A percentile compares a stretch with the other conserved stretches of the same genome.
Conservation (phyloP, 2,329 filamentous ascomycete genomes). For the Diaporthe citriasiana region DNA sequence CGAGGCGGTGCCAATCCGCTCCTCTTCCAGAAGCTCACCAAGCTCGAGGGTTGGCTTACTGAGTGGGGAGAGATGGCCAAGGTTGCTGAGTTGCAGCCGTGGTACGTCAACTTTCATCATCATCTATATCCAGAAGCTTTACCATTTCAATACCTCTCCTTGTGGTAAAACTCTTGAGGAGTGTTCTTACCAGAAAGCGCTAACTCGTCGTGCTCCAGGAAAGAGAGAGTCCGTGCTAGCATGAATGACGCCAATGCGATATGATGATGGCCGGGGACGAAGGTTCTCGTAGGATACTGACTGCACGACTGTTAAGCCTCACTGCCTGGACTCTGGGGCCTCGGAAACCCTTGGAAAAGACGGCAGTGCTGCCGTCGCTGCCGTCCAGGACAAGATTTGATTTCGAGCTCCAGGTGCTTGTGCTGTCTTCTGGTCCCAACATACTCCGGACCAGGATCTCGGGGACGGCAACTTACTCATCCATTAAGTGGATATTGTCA, state of each 20-base stretch:
- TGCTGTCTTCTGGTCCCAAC: neutral
- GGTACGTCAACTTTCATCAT: neutral
- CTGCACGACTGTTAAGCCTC: conserved; percentile 45
- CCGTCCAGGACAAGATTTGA: conserved; percentile 37
- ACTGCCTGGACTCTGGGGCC: conserved; percentile 44
- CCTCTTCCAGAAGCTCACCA: conserved; percentile 11
- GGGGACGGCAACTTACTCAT: neutral
- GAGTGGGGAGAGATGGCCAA: conserved; percentile 38
- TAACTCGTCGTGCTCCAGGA: neutral
- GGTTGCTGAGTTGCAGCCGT: conserved; percentile 23
- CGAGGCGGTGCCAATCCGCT: neutral
- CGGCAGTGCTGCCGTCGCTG: conserved; percentile 42
- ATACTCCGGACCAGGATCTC: too few species aligned
- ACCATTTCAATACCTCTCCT: neutral
- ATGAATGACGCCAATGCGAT: neutral
- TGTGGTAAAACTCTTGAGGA: neutral
- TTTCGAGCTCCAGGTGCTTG: neutral
- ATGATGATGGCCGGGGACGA: neutral
- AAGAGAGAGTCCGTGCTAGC: conserved; percentile 21
- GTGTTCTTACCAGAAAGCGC: neutral
- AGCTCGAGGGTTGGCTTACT: conserved; percentile 29
- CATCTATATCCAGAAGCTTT: neutral
- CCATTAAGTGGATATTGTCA: neutral
- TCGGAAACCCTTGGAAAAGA: conserved; percentile 45
- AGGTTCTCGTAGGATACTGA: neutral